phyloP scores from a whole-genome alignment of 768 basidiomycete genomes.

The Termitomyces sp. region DNA sequence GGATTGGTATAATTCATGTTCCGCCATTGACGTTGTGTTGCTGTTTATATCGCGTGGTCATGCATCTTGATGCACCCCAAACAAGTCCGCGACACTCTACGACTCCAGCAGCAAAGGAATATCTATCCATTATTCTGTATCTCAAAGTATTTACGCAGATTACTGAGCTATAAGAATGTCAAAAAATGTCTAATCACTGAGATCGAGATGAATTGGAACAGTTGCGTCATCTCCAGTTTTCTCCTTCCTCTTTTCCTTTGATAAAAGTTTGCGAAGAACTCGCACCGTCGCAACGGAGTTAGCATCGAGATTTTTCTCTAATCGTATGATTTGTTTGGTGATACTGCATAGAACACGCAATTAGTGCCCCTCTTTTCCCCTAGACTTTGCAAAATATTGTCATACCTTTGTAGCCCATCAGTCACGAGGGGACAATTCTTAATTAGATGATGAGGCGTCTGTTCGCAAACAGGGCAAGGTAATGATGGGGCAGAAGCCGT shows the following conservation, averaged over 20 bases:
- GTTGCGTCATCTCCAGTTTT: slow-evolving; percentile 19
- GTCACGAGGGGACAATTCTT: slow-evolving; percentile 56
- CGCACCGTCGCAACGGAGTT: slow-evolving; percentile 32
- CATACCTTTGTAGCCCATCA: slow-evolving; percentile 55
- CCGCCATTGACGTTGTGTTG: slow-evolving; percentile 11
- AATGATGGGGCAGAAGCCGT: slow-evolving; percentile 10
- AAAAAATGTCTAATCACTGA: slow-evolving; percentile 14
- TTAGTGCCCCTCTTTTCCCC: not conserved
- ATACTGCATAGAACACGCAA: slow-evolving; percentile 32
- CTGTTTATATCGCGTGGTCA: slow-evolving; percentile 16
- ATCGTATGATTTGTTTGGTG: slow-evolving; percentile 39
- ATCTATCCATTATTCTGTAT: not conserved
- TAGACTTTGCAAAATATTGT: not conserved
- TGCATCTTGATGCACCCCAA: not conserved
- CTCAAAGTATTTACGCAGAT: not conserved
- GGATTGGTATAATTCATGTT: slow-evolving; percentile 18
- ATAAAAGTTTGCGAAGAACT: slow-evolving; percentile 38
- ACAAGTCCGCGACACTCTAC: not conserved
- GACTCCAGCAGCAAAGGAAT: not conserved
- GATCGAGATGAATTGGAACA: slow-evolving; percentile 16
- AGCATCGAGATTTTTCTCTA: slow-evolving; percentile 42
- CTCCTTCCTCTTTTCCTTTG: slow-evolving; percentile 32
- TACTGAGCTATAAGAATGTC: not conserved
- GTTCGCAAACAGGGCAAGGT: slow-evolving; percentile 51
- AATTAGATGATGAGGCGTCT: slow-evolving; percentile 33